Evolutionary conservation across 441 rosid species (phyloP).

Genomic region (Erysimum cheiri): DNA sequence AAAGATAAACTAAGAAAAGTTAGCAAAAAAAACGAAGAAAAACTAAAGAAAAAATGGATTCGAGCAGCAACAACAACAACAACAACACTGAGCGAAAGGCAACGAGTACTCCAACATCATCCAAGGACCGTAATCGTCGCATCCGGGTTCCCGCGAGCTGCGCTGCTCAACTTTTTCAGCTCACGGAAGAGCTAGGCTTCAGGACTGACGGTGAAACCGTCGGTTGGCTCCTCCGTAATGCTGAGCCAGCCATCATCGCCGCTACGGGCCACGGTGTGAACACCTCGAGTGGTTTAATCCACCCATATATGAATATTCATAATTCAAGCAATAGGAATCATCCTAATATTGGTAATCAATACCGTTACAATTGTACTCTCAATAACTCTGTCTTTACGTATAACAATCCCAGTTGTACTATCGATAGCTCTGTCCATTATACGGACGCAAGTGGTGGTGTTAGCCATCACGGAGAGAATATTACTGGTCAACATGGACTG

Average conservation of each 20-base stretch:
- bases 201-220: slow-evolving; percentile 21
- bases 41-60: neutral
- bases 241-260: slow-evolving; percentile 19
- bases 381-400: no score
- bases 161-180: slow-evolving; percentile 5
- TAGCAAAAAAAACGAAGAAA: neutral
- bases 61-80: neutral
- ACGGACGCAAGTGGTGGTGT: neutral
- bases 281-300: neutral
- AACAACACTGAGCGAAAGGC: neutral
- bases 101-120: neutral
- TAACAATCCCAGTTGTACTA: no score
- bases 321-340: no score
- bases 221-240: slow-evolving; percentile 12
- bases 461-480: neutral
- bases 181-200: slow-evolving; percentile 3
- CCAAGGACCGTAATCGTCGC: slow-evolving; percentile 13
- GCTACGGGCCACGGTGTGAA: neutral
- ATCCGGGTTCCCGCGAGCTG: slow-evolving; percentile 4
- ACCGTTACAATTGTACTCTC: neutral
- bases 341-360: neutral
- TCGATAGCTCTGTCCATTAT: neutral
- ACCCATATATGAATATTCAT: neutral
- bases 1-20: neutral
- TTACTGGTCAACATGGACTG: neutral